These are phyloP conservation scores for Laguncularia racemosa DNA, from an alignment of 345 rosid species.

Conservation along the genomic window DNA sequence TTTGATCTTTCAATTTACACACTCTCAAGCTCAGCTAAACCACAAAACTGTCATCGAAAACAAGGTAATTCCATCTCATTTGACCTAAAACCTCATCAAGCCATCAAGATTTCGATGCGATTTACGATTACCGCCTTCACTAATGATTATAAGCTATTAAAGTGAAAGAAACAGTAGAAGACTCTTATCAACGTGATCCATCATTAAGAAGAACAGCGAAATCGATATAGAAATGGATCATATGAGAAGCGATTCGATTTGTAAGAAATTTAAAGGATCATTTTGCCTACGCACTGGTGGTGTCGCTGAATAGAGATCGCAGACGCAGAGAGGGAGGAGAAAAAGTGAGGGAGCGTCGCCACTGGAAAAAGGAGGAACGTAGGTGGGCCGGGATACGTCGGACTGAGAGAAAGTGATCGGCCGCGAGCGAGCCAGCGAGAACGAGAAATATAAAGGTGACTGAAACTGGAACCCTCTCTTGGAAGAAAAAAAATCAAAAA, in stretches of 20 bases:
- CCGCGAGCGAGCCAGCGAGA: not conserved
- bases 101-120: too few relatives aligned
- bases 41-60: too few relatives aligned
- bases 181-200: not conserved
- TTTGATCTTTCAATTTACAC: too few relatives aligned
- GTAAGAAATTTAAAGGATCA: not conserved
- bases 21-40: too few relatives aligned
- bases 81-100: too few relatives aligned
- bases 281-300: conserved; percentile 4
- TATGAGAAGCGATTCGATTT: not conserved
- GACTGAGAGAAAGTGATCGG: not conserved
- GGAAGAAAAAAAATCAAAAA: not conserved
- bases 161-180: not conserved
- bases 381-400: too few relatives aligned
- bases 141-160: not conserved
- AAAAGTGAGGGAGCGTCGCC: conserved; percentile 4
- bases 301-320: conserved; percentile 1
- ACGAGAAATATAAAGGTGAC: conserved; percentile 10
- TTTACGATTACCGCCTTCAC: too few relatives aligned
- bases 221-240: not conserved
- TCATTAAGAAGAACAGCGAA: not conserved
- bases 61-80: too few relatives aligned
- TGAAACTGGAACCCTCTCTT: conserved; percentile 3
- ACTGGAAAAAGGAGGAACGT: too few relatives aligned
- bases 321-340: not conserved